Percentiles rank a stretch among this genome's conserved stretches.
Evolutionary conservation across 495 filamentous ascomycete genomes (phyloP).

Genomic region (Penicillium roqueforti): DNA sequence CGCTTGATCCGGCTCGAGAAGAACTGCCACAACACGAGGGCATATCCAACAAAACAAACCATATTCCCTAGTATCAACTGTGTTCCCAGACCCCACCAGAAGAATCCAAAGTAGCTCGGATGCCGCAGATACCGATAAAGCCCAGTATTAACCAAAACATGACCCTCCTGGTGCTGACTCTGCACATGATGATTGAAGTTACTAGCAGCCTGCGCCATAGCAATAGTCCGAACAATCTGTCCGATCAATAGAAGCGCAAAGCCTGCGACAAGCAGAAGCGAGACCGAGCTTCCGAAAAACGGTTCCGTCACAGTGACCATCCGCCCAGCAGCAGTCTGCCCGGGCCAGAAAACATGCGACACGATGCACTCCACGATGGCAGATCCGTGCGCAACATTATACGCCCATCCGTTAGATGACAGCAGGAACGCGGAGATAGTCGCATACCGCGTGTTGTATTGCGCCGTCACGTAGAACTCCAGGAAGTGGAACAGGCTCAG

Average conservation of each 20-base stretch:
- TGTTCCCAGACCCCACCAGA: constrained; percentile 95
- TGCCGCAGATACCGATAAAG: constrained; percentile 65
- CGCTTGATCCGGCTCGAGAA: constrained; percentile 66
- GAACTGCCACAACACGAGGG: constrained; percentile 75
- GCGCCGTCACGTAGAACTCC: constrained; percentile 86
- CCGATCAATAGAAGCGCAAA: constrained; percentile 62
- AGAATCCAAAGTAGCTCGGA: constrained; percentile 95
- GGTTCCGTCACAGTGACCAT: constrained; percentile 29
- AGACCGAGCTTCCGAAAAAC: constrained; percentile 14
- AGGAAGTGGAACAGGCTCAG: constrained; percentile 91
- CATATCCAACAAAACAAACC: constrained; percentile 70
- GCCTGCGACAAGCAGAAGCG: constrained; percentile 46
- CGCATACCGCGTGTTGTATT: constrained; percentile 72
- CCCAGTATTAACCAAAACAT: constrained; percentile 75
- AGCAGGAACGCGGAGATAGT: constrained; percentile 74
- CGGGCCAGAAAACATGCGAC: constrained; percentile 55
- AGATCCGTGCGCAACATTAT: constrained; percentile 73
- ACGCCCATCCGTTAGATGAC: constrained; percentile 77
- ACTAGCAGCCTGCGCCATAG: constrained; percentile 83
- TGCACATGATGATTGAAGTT: constrained; percentile 93
- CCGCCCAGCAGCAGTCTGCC: constrained; percentile 3
- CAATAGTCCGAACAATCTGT: constrained; percentile 66
- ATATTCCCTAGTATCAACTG: constrained; percentile 86
- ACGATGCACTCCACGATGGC: constrained; percentile 69
- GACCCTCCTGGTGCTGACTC: constrained; percentile 56